Evolutionary conservation across 2,329 filamentous ascomycete genomes (phyloP), one percentile per base, ranked within the genome.

Genomic region (Trichoderma sp.): DNA sequence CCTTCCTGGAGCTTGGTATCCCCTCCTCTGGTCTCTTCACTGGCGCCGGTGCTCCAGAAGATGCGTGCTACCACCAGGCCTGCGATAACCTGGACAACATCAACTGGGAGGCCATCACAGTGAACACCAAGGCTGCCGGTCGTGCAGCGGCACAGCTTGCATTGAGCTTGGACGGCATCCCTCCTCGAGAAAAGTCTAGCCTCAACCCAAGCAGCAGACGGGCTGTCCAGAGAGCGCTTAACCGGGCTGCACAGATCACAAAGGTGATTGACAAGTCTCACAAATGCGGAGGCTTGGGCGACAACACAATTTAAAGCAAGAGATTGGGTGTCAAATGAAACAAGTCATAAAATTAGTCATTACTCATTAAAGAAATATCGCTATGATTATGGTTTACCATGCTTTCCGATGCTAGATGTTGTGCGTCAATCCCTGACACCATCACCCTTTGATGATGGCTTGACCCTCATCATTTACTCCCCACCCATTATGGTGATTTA

Each of bases 121-220:
- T 79, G 65, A 84, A 81, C 73, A 73, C 81, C 62, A 82, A 81
- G 76, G 79, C 82, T 3, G 88, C 89, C 63, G 88, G 86, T 2
- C 80, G 84, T 71, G 84, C 83, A 3, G 83, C 86, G 32, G 87
- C 87, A 15, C 74, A 78, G 34, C 78, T 84, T 23, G 81, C 81
- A 6, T 75, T 81, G 20, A 81, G 78, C 63, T 73, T 83, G 4
- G 76, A 81, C 1, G 80, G 77, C 1, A 76, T 83, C 5, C 81
- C 81, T 1, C 58, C 70, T 6, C 77, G 81, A n/a, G 74, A 77
- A 23, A 79, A 76, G 73, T 78, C 30, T 26, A 61, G 62, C 20
- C 26, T 39, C 63, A 71, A 80, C 66, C 77, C 76, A 0, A 76
- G 72, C 64, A 76, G 76, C 71, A 75, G 71, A 69, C 64, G 74